Conservation (phyloP, 805 yeast genomes). For the Kluyveromyces nonfermentans region DNA sequence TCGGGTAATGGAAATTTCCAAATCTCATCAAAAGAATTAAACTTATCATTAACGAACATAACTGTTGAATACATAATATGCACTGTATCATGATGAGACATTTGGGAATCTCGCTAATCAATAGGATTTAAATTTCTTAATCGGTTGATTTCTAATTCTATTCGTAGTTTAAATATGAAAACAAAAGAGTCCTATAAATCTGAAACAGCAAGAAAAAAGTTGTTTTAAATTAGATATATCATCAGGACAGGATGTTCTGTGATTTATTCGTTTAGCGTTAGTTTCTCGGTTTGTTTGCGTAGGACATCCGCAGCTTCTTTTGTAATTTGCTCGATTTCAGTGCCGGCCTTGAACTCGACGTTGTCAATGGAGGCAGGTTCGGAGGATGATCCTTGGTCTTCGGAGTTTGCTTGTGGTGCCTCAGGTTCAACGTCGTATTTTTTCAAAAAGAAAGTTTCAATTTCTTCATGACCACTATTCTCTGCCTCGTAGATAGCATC, state of each 20-base stretch:
- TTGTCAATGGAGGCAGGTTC: slow-evolving; percentile 32
- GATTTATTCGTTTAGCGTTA: slow-evolving; percentile 7
- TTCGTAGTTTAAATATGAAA: too few species aligned
- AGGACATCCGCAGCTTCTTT: slow-evolving; percentile 38
- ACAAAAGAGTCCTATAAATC: too few species aligned
- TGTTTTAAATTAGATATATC: not conserved
- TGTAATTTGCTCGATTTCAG: slow-evolving; percentile 41
- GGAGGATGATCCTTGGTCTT: slow-evolving; percentile 30
- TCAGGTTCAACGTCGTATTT: slow-evolving; percentile 63
- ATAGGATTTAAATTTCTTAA: too few species aligned
- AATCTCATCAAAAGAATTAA: too few species aligned
- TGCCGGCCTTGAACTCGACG: slow-evolving; percentile 38
- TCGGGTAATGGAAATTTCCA: not conserved
- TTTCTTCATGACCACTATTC: slow-evolving; percentile 59
- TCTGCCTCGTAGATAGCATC: slow-evolving; percentile 90
- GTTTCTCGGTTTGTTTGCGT: slow-evolving; percentile 23
- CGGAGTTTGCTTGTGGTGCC: slow-evolving; percentile 38
- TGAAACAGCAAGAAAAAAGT: not conserved
- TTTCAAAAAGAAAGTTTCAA: slow-evolving; percentile 67
- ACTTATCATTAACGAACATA: too few species aligned
- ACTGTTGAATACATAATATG: too few species aligned
- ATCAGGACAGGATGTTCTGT: not conserved
- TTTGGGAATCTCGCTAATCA: too few species aligned
- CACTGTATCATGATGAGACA: too few species aligned
- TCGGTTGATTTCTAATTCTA: too few species aligned